phyloP scores from a whole-genome alignment of 352 stramenopile species.

The Globisporangium barbulae region DNA sequence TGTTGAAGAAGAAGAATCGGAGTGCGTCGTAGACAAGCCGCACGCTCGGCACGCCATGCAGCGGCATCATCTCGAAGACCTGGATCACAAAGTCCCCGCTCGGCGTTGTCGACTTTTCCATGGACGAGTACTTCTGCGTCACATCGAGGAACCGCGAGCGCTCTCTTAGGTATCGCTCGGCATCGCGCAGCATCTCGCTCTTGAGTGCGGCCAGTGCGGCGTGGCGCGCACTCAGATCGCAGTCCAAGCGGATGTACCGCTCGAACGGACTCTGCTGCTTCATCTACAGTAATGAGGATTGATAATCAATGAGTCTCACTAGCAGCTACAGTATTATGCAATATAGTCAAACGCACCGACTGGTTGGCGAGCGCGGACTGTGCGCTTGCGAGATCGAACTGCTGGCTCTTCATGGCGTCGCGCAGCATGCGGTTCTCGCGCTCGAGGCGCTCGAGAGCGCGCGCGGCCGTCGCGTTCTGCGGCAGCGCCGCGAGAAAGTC shows the following conservation, averaged over 20 bases:
- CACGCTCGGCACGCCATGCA: conserved; percentile 3
- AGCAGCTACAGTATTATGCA: background rate
- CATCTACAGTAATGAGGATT: background rate
- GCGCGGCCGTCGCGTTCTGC: conserved; percentile 7
- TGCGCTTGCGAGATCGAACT: conserved; percentile 12
- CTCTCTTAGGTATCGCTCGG: conserved; percentile 5
- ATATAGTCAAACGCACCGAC: conserved; percentile 5
- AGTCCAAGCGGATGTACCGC: conserved; percentile 4
- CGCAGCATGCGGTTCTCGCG: conserved; percentile 16
- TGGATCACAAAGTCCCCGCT: conserved; percentile 26
- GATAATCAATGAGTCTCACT: background rate
- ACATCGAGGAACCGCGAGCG: conserved; percentile 21
- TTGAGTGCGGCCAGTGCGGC: conserved; percentile 6
- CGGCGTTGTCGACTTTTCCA: conserved; percentile 24
- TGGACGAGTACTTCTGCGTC: conserved; percentile 26
- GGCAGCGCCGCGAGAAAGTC: conserved; percentile 15
- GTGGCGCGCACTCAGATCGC: background rate
- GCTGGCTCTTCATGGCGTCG: conserved; percentile 12
- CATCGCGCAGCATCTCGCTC: background rate
- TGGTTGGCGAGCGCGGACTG: conserved; percentile 24
- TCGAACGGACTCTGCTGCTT: background rate
- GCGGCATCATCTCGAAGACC: conserved; percentile 20
- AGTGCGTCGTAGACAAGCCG: conserved; percentile 9
- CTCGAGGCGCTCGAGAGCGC: conserved; percentile 4
- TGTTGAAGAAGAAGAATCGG: conserved; percentile 15